Evolutionary conservation across 2,329 filamentous ascomycete species (phyloP), one percentile per base, ranked within the genome.

Genomic region (Paramyrothecium sp.): DNA sequence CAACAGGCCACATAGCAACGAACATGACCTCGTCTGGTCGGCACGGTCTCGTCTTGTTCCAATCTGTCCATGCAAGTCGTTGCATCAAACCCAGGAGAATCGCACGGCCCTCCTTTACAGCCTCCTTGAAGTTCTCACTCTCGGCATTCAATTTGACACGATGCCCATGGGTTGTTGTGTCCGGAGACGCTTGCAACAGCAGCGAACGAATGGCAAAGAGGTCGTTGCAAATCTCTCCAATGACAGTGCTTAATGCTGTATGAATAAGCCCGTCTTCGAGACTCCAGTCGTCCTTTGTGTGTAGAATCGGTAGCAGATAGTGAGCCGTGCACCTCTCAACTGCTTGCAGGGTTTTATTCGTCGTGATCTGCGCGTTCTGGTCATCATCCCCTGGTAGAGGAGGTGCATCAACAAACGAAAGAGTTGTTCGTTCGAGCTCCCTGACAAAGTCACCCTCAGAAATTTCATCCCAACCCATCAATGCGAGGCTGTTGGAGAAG

Each of bases 1-100:
- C 86, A 66, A 79, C 74, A 0, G 86, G 86, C 85, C 85, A 89
- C 65, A 89, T 86, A 2, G 85, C 84, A n/a, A 88, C 74, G 50
- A 84, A 78, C 59, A 85, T 85, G 3, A 86, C 69, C 68, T 89
- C 80, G 49, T 83, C 76, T 8, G 75, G 73, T 0, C 63, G 68
- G 64, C 87, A 89, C 1, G 76, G 74, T 7, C 75, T 72, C 54
- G 84, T 84, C 53, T 79, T 75, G 62, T 83, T 86, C 84, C 84
- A 89, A 0, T 71, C 77, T 3, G 82, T 78, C 87, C 87, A 89
- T 7, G 75, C 74, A 2, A 89, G 73, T 56, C 80, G 80, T 1
- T 69, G 59, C 20, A 81, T 77, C 17, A 89, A 55, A 1, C 54
- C 34, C 17, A 56, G 60, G 8, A 72, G 54, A 7, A 64, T 53